Base-by-base conservation (phyloP, 2,329 filamentous ascomycete species). In the Pestalotiopsis sp. region DNA sequence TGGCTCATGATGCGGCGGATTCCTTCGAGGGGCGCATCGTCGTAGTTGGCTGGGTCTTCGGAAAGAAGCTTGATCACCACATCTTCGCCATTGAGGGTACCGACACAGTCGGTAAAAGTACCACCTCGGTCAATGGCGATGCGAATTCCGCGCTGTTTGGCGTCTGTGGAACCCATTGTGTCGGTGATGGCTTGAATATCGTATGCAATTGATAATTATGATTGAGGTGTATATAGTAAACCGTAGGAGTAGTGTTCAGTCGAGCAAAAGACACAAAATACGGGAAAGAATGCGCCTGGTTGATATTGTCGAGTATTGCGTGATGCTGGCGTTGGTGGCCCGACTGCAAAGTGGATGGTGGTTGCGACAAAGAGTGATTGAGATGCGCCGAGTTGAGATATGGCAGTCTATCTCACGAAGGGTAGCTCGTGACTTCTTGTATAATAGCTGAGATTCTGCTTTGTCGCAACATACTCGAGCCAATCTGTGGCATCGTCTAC, bases 101-200 rank as follows among this genome's bases (percentile, higher is more conserved):
- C 94, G 23, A 97, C 92, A 77, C 94, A 97, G 81, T 97, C 94
- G 52, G 94, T 97, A 79, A 97, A 97, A 36, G 94, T 97, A 69
- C 94, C 94, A 73, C 94, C 94, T 70, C 94, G 91, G 75, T 89
- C 87, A 69, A 94, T 94, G 73, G 92, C 91, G 74, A 94, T 94
- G 77, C 91, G 90, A 74, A 94, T 90, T 68, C 91, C 91, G 71
- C 89, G 86, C 72, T 81, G 77, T 63, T 78, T 80, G 49, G 71
- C 66, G 20, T 73, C 70, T 64, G 73, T 68, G 20, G 79, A 74
- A 61, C 77, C 74, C 83, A 85, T 85, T 31, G 27, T 31, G 27
- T 31, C 27, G 27, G 27, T 31, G 2, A 31, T 9, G 27, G 27
- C 27, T 31, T 31, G 27, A 31, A 6, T 31, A 6, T 31, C 27